Conservation (phyloP, 164 flowering plant genomes). For the Piper betle region DNA sequence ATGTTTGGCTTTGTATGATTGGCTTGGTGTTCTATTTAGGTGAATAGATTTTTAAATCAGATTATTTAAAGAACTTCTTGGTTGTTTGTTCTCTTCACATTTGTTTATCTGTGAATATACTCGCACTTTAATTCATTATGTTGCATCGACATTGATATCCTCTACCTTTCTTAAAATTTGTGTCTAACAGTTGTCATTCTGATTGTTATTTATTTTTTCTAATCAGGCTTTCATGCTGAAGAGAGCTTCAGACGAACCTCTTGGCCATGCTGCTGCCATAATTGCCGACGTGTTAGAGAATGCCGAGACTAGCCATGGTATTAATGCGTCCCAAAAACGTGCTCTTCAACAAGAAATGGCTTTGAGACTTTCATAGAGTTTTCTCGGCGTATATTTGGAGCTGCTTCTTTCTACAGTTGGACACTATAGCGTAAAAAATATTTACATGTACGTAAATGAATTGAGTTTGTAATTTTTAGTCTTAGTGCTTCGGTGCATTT, state of each 20-base stretch:
- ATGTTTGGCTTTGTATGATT: too few relatives aligned
- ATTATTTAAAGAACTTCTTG: too few relatives aligned
- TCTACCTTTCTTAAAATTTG: too few relatives aligned
- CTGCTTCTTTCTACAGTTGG: too few relatives aligned
- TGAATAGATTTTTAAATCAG: too few relatives aligned
- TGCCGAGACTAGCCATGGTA: constrained; percentile 69
- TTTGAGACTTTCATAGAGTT: constrained; percentile 46
- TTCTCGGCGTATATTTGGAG: neutral
- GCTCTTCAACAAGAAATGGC: constrained; percentile 97
- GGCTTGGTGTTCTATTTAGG: too few relatives aligned
- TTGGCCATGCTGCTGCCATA: constrained; percentile 97
- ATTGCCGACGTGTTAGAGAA: constrained; percentile 84
- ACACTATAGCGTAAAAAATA: neutral
- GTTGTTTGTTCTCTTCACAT: too few relatives aligned
- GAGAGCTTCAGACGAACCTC: constrained; percentile 88
- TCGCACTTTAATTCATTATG: too few relatives aligned
- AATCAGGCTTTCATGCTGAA: constrained; percentile 89
- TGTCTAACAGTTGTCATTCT: neutral
- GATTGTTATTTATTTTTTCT: neutral
- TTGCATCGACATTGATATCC: too few relatives aligned
- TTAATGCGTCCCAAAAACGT: constrained; percentile 74
- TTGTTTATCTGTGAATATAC: too few relatives aligned
- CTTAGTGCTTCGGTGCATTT: neutral
- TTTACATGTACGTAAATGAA: neutral
- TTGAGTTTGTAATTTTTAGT: neutral